These are phyloP conservation scores for Phytophthora idaei DNA, from an alignment of 352 stramenopile species.

Conservation along the genomic window DNA sequence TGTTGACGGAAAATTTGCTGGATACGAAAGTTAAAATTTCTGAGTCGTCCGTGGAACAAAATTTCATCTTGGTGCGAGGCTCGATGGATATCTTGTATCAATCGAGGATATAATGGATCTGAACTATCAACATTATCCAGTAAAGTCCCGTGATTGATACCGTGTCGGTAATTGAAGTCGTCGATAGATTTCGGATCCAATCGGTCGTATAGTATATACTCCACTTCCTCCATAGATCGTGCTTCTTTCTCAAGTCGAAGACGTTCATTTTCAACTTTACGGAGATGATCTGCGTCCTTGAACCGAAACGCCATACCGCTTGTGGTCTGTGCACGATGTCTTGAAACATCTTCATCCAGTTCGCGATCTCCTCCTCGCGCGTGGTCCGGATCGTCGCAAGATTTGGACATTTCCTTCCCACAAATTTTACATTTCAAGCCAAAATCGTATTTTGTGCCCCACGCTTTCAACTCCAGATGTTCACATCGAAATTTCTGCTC, in stretches of 20 bases:
- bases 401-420: conserved; percentile 69
- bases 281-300: conserved; percentile 42
- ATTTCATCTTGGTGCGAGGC: conserved; percentile 69
- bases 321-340: conserved; percentile 53
- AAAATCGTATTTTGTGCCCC: conserved; percentile 66
- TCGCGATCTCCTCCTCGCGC: conserved; percentile 46
- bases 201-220: conserved; percentile 66
- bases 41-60: conserved; percentile 67
- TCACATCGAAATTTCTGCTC: conserved; percentile 55
- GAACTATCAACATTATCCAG: conserved; percentile 32
- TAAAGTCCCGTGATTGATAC: conserved; percentile 48
- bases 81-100: conserved; percentile 56
- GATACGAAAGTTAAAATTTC: conserved; percentile 73
- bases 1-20: conserved; percentile 57
- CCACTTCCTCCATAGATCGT: conserved; percentile 50
- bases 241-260: conserved; percentile 77
- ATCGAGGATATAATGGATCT: conserved; percentile 54
- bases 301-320: conserved; percentile 49
- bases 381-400: conserved; percentile 60
- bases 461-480: conserved; percentile 64
- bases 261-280: conserved; percentile 60
- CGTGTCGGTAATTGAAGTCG: conserved; percentile 73
- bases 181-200: conserved; percentile 68
- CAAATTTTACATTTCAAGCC: conserved; percentile 68
- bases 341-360: conserved; percentile 57